Evolutionary conservation across 495 filamentous ascomycete genomes (phyloP).

Genomic region (Neurospora sp.): DNA sequence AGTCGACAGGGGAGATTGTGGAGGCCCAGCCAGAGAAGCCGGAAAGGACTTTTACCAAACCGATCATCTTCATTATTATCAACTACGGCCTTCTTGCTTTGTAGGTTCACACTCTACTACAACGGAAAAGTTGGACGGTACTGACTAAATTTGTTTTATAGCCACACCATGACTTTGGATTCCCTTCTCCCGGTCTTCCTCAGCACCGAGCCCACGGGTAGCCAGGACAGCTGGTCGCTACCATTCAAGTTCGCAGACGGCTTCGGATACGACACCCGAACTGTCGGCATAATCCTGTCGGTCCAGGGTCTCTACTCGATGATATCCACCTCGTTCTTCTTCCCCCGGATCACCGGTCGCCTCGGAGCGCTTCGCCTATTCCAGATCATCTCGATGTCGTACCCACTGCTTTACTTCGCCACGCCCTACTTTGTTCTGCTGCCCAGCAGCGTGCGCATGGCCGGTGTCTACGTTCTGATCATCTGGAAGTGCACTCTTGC

Average conservation of each 20-base stretch:
- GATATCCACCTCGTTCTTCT: slow-evolving; percentile 69
- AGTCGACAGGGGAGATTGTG: slow-evolving; percentile 2
- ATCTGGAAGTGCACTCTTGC: slow-evolving; percentile 84
- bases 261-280: slow-evolving; percentile 68
- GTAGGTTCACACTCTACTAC: slow-evolving; percentile 44
- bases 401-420: slow-evolving; percentile 79
- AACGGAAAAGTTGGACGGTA: background rate
- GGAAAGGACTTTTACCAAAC: slow-evolving; percentile 54
- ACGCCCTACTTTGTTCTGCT: slow-evolving; percentile 86
- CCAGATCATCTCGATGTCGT: slow-evolving; percentile 64
- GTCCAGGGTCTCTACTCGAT: slow-evolving; percentile 87
- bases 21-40: slow-evolving; percentile 10
- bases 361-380: slow-evolving; percentile 74
- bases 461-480: slow-evolving; percentile 62
- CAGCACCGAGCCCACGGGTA: slow-evolving; percentile 53
- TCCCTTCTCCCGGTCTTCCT: slow-evolving; percentile 87
- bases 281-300: slow-evolving; percentile 78
- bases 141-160: slow-evolving; percentile 13
- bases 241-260: slow-evolving; percentile 87
- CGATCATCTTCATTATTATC: slow-evolving; percentile 73
- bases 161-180: slow-evolving; percentile 84
- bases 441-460: slow-evolving; percentile 56
- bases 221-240: slow-evolving; percentile 32
- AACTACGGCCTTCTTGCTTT: slow-evolving; percentile 91
- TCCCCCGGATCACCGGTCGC: slow-evolving; percentile 59